Conservation (phyloP, 768 basidiomycete species). For the Asterophora lycoperdoides region DNA sequence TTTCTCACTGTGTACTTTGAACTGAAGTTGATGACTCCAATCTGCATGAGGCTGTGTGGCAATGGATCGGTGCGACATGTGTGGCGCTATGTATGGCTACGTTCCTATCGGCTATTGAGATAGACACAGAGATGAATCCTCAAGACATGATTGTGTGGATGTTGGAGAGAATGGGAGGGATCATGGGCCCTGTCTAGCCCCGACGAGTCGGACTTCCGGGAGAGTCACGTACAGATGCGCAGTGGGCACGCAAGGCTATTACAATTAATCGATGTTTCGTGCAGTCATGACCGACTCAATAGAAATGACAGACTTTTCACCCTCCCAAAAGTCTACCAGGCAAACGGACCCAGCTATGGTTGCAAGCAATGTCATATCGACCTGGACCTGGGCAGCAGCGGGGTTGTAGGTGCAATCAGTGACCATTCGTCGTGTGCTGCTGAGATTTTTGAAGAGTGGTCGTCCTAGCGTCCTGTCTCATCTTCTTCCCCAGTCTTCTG, state of each 20-base stretch:
- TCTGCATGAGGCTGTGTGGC: constrained; percentile 23
- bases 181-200: constrained; percentile 65
- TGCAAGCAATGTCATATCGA: constrained; percentile 18
- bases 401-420: constrained; percentile 23
- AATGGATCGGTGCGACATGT: neutral
- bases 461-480: constrained; percentile 26
- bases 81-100: constrained; percentile 5
- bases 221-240: too few relatives aligned
- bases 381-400: constrained; percentile 28
- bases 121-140: constrained; percentile 35
- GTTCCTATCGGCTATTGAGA: neutral
- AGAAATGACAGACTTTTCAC: constrained; percentile 16
- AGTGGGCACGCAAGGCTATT: too few relatives aligned
- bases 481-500: constrained; percentile 58
- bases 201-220: too few relatives aligned
- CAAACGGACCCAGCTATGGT: neutral
- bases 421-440: constrained; percentile 15
- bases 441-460: constrained; percentile 19
- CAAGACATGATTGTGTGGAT: constrained; percentile 52
- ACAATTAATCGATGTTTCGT: neutral
- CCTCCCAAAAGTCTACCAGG: neutral
- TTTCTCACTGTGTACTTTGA: constrained; percentile 43
- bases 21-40: constrained; percentile 60
- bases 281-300: constrained; percentile 12
- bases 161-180: constrained; percentile 48